Base-by-base conservation (phyloP, 306 rosid genomes). In the Oemleria cerasiformis region DNA sequence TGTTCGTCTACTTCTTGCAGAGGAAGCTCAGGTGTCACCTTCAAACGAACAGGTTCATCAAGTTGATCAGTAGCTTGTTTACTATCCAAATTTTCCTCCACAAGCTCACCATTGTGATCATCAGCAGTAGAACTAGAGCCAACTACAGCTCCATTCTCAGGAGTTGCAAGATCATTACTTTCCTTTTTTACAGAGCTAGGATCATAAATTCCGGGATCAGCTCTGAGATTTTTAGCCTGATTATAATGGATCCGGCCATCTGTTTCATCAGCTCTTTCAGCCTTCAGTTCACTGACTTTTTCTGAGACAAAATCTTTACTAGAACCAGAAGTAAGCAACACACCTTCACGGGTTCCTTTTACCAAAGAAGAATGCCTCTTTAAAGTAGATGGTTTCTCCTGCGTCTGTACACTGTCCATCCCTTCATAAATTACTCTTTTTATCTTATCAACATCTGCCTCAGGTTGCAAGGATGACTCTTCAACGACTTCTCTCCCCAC, bases 1-100 rank as follows among this genome's bases (percentile, higher is more conserved):
- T 19, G 61, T 72, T 80, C 77, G 42, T 84, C 86, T 21, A 73
- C 71, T 75, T 87, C 96, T 77, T 77, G 87, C 55, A 83, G 62
- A 36, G 68, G 71, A 65, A 61, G 21, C 63, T 56, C 53, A 47
- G 65, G 66, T 19, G 84, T 68, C 51, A 50, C 72, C 77, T 71
- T 77, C 50, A 48, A 63, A 48, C 47, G 57, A 12, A 13, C 58
- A 54, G 71, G 78, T 63, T 73, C 77, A n/a, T 49, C 77, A 79
- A 20, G 54, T 73, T 82, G 84, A 41, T 67, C 88, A 73, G 63
- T 66, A 59, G 48, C 68, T 65, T 73, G 66, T 72, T 69, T 81
- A 11, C 14, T 23, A 73, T 70, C 84, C 78, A 83, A 78, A 50
- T 80, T 85, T 72, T 77, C 85, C 54, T 81, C 85, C 48, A 76